These are phyloP conservation scores for Saccharum hybrid DNA, from an alignment of 202 grass and related monocot species.

Conservation along the genomic window DNA sequence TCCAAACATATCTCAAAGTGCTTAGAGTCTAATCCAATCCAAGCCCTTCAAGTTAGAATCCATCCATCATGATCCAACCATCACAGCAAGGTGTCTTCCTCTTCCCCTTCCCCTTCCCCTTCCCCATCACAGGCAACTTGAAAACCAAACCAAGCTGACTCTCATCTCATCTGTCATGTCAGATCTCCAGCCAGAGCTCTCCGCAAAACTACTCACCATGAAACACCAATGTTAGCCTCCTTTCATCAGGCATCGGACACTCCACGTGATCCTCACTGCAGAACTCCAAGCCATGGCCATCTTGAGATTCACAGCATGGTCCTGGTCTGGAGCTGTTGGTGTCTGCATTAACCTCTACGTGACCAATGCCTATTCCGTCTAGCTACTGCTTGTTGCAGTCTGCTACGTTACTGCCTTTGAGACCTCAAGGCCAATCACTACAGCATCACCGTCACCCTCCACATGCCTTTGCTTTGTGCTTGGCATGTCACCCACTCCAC, in stretches of 20 bases:
- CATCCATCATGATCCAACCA: neutral
- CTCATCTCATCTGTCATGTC: slow-evolving; percentile 3
- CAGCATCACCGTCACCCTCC: neutral
- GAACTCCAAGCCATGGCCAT: neutral
- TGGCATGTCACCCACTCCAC: neutral
- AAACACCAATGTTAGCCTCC: neutral
- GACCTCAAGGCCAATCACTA: neutral
- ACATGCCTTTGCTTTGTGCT: neutral
- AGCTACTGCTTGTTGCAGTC: neutral
- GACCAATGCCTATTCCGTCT: neutral
- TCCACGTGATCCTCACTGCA: neutral
- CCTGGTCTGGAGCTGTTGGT: neutral
- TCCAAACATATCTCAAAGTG: neutral
- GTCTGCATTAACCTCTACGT: neutral
- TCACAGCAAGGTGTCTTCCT: neutral
- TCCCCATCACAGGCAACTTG: neutral
- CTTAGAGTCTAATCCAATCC: neutral
- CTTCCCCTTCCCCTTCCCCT: neutral
- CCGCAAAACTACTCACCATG: neutral
- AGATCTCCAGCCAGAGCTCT: neutral
- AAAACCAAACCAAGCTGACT: neutral
- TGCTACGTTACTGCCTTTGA: neutral
- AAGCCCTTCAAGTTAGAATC: neutral
- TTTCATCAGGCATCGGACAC: neutral
- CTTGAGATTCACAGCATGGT: neutral